A percentile compares a stretch with the other conserved stretches of the same genome.
Evolutionary conservation across 495 filamentous ascomycete species (phyloP).

Genomic region (Podospora pseudopauciseta): DNA sequence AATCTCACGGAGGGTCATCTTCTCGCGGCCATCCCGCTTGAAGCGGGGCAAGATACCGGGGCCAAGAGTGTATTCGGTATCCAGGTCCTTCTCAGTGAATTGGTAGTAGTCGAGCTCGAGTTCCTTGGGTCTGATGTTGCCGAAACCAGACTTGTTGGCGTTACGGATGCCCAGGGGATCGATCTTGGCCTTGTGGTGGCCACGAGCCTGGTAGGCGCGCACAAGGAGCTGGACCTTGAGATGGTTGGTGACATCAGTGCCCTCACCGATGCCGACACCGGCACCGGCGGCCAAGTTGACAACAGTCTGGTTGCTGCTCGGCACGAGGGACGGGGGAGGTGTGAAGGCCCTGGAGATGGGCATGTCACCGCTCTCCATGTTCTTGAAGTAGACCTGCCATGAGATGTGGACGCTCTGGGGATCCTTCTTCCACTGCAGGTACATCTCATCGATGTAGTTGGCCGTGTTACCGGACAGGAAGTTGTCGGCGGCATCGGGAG

Average conservation of each 20-base stretch:
- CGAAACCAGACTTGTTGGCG: conserved; percentile 71
- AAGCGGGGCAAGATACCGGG: conserved; percentile 96
- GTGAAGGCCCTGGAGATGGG: conserved; percentile 95
- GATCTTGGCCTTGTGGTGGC: conserved; percentile 96
- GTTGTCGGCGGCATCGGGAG: conserved; percentile 80
- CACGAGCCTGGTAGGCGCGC: conserved; percentile 94
- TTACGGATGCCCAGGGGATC: conserved; percentile 92
- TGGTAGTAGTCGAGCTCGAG: conserved; percentile 87
- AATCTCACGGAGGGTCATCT: conserved; percentile 96
- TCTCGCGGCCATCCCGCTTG: conserved; percentile 77
- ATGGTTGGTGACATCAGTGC: conserved; percentile 88
- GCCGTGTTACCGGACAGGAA: conserved; percentile 93
- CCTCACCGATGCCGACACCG: conserved; percentile 62
- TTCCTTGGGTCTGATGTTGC: conserved; percentile 86
- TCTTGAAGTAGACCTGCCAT: conserved; percentile 99
- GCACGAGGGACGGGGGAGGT: conserved; percentile 83
- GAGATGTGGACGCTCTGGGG: conserved; percentile 92
- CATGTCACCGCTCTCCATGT: conserved; percentile 98
- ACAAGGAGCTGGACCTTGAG: conserved; percentile 97
- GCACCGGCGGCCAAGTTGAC: conserved; percentile 70
- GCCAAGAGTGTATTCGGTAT: conserved; percentile 86
- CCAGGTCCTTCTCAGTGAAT: conserved; percentile 91
- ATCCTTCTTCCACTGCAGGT: conserved; percentile 92
- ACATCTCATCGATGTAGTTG: conserved; percentile 99
- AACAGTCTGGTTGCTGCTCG: conserved; percentile 68